phyloP scores from a whole-genome alignment of 345 rosid species.

The Camelina laxa region DNA sequence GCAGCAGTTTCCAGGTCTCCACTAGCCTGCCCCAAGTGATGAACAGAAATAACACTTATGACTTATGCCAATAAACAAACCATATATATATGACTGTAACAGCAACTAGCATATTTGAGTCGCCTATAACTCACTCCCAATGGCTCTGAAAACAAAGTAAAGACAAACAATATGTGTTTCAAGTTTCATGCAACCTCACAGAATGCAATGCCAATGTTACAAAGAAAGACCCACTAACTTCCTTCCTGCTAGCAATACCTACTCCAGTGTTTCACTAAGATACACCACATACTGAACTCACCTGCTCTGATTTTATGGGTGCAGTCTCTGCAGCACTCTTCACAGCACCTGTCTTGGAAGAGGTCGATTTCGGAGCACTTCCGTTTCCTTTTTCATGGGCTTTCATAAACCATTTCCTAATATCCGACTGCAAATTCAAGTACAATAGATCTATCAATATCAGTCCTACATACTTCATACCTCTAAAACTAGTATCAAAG shows the following conservation, averaged over 20 bases:
- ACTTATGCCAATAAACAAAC: conserved; percentile 9
- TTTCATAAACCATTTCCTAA: conserved; percentile 97
- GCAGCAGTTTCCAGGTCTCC: conserved; percentile 57
- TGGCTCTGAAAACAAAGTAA: conserved; percentile 8
- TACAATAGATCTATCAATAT: conserved; percentile 22
- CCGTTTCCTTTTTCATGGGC: conserved; percentile 78
- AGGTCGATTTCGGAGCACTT: conserved; percentile 46
- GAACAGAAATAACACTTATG: conserved; percentile 7
- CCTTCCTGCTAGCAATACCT: background rate
- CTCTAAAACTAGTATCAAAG: background rate
- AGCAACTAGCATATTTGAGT: conserved; percentile 7
- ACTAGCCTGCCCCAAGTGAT: conserved; percentile 47
- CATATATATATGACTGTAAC: background rate
- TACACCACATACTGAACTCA: conserved; percentile 34
- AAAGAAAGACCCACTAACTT: background rate
- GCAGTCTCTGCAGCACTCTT: conserved; percentile 47
- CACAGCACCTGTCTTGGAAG: conserved; percentile 47
- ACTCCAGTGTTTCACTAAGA: background rate
- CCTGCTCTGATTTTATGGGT: conserved; percentile 52
- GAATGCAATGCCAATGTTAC: background rate
- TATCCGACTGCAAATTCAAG: conserved; percentile 75
- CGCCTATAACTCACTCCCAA: conserved; percentile 8
- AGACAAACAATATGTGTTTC: conserved; percentile 4
- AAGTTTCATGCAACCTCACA: conserved; percentile 1
- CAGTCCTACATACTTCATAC: conserved; percentile 17